Evolutionary conservation across 2,329 filamentous ascomycete species (phyloP), one percentile per base, ranked within the genome.

Genomic region (Gaeumannomyces tritici): DNA sequence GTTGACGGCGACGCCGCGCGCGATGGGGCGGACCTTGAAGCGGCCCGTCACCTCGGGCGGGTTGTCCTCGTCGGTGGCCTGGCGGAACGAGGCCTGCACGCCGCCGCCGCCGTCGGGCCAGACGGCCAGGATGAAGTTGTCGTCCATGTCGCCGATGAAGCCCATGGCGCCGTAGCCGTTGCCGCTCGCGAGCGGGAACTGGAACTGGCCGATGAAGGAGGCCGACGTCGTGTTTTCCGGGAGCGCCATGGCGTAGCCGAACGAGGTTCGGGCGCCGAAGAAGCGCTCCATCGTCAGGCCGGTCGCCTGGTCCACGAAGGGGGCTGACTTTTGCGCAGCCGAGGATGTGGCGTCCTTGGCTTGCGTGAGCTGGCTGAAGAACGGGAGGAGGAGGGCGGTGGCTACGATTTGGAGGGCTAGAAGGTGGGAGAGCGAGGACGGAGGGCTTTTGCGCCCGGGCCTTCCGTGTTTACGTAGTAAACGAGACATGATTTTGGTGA

Each of bases 141-240:
- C 74, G 58, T 77, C 68, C 77, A 81, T 80, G 9, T 74, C 71
- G 4, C 76, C 76, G 0, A 74, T 76, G 21, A 80, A 67, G n/a
- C 73, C 74, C 55, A 77, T 73, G n/a, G 76, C 76, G 56, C 75
- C 76, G 76, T 76, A 80, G 27, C 79, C 79, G 3, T 70, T 73
- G 3, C 76, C 75, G 57, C 74, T 72, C 13, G 65, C 66, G 2
- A 75, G 70, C 0, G 75, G 76, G 62, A 77, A 76, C 24, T 76
- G 73, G 15, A 82, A 72, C 64, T 80, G 79, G 9, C 76, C 78
- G 59, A 81, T 80, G 69, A 80, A 79, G 62, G 78, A 77, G 57
- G 67, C 74, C 15, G 65, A 72, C 0, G 75, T 71, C 12, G 70
- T 71, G 74, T 68, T 4, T 33, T 57, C 31, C 5, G 77, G 77